phyloP scores from a whole-genome alignment of 768 basidiomycete species.

The Nevesoporus exiguus region DNA sequence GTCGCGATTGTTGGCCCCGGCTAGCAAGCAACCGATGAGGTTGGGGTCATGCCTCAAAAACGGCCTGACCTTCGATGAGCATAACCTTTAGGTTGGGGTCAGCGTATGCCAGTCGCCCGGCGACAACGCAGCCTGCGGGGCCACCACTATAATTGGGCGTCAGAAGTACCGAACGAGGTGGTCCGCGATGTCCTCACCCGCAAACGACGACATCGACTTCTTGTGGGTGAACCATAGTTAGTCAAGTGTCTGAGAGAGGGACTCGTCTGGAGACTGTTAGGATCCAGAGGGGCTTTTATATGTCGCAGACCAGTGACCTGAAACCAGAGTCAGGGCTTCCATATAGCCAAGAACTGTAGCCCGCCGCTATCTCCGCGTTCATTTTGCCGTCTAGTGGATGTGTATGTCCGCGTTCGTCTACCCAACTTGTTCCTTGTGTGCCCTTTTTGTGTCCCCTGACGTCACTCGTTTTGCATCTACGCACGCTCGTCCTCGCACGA shows the following conservation, averaged over 20 bases:
- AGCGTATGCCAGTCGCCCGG: slow-evolving; percentile 66
- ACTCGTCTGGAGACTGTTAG: background rate
- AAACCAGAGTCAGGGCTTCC: too few relatives aligned
- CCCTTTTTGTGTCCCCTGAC: too few relatives aligned
- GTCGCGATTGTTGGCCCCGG: slow-evolving; percentile 67
- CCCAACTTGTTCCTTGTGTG: too few relatives aligned
- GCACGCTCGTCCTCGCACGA: too few relatives aligned
- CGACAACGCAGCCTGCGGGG: slow-evolving; percentile 64
- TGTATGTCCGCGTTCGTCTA: too few relatives aligned
- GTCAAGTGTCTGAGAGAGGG: background rate
- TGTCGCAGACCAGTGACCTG: too few relatives aligned
- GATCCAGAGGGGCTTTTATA: too few relatives aligned
- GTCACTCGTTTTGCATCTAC: too few relatives aligned
- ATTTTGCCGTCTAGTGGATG: too few relatives aligned
- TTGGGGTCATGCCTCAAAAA: background rate
- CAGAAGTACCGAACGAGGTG: background rate
- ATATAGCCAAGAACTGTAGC: too few relatives aligned
- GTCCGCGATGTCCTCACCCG: slow-evolving; percentile 36
- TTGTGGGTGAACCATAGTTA: slow-evolving; percentile 50
- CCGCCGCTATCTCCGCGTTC: too few relatives aligned
- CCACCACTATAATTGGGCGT: slow-evolving; percentile 43
- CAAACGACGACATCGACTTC: slow-evolving; percentile 72
- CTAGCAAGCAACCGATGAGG: slow-evolving; percentile 28
- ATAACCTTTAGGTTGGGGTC: slow-evolving; percentile 72
- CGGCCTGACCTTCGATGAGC: slow-evolving; percentile 59